Evolutionary conservation across 2,329 filamentous ascomycete genomes (phyloP).

Genomic region (Cladosporium sp.): DNA sequence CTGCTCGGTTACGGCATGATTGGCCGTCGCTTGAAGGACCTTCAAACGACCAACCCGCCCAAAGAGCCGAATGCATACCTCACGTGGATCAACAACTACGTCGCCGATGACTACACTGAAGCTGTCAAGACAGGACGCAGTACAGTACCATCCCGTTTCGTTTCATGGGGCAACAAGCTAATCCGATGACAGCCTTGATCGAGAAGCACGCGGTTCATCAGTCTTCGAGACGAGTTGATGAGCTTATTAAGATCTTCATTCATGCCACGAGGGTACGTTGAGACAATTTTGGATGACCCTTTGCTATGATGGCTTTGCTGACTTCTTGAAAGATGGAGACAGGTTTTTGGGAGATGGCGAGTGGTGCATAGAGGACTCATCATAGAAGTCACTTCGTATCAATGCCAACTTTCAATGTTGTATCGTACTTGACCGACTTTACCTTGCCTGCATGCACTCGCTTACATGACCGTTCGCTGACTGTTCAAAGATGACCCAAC

Average conservation of each 20-base stretch:
- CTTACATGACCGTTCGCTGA: no score
- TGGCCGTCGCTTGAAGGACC: slow-evolving; percentile 63
- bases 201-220: slow-evolving; percentile 71
- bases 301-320: background rate
- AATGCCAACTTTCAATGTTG: no score
- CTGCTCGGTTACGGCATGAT: slow-evolving; percentile 82
- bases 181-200: slow-evolving; percentile 52
- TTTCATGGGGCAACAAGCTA: slow-evolving; percentile 29
- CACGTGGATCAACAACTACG: slow-evolving; percentile 89
- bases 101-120: slow-evolving; percentile 70
- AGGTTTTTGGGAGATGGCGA: slow-evolving; percentile 56
- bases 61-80: slow-evolving; percentile 57
- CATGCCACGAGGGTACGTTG: slow-evolving; percentile 77
- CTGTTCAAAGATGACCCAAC: no score
- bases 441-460: no score
- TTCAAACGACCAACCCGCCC: slow-evolving; percentile 45
- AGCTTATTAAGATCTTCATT: slow-evolving; percentile 78
- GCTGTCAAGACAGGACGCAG: slow-evolving; percentile 66
- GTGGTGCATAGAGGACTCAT: no score
- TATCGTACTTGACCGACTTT: no score
- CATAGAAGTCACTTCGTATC: no score
- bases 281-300: slow-evolving; percentile 1
- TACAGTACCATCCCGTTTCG: slow-evolving; percentile 28
- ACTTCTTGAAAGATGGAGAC: slow-evolving; percentile 58
- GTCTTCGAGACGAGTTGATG: slow-evolving; percentile 71